These are phyloP conservation scores for Volvariella surrecta DNA, from an alignment of 1,284 basidiomycete genomes.

Conservation along the genomic window DNA sequence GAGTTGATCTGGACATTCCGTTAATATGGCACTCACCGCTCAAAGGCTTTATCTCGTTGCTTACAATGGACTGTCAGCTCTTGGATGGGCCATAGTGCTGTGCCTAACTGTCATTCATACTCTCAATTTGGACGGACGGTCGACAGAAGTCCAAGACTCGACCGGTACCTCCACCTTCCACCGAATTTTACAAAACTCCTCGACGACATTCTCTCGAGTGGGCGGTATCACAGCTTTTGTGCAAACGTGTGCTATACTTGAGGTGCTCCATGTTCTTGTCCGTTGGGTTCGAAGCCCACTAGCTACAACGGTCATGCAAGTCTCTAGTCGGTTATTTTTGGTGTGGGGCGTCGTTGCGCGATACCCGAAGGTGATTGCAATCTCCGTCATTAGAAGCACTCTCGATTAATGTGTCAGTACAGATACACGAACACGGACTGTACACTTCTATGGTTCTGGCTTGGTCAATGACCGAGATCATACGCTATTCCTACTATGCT, in stretches of 20 bases:
- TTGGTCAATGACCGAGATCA: slow-evolving; percentile 89
- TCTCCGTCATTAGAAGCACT: background rate
- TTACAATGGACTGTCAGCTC: slow-evolving; percentile 71
- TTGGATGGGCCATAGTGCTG: slow-evolving; percentile 73
- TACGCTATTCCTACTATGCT: slow-evolving; percentile 91
- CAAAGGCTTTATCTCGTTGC: slow-evolving; percentile 61
- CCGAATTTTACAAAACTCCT: slow-evolving; percentile 29
- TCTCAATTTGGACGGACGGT: slow-evolving; percentile 24
- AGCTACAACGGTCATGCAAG: slow-evolving; percentile 81
- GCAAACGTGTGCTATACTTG: slow-evolving; percentile 76
- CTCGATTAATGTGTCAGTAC: slow-evolving; percentile 5
- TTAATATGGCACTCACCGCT: slow-evolving; percentile 10
- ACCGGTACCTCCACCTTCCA: slow-evolving; percentile 17
- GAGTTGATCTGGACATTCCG: too few species aligned
- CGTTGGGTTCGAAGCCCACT: slow-evolving; percentile 83
- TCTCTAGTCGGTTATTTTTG: slow-evolving; percentile 78
- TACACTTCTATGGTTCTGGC: slow-evolving; percentile 92
- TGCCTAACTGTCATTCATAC: slow-evolving; percentile 31
- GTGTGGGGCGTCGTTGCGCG: slow-evolving; percentile 80
- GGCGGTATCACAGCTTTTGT: slow-evolving; percentile 64
- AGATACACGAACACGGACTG: slow-evolving; percentile 71
- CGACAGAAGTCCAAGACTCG: slow-evolving; percentile 16
- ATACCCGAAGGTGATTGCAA: slow-evolving; percentile 28
- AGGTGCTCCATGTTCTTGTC: slow-evolving; percentile 75
- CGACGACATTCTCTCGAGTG: slow-evolving; percentile 41